A percentile compares a stretch with the other conserved stretches of the same genome.
phyloP scores from a whole-genome alignment of 2,329 filamentous ascomycete species.

The Purpureocillium takamizusanense region DNA sequence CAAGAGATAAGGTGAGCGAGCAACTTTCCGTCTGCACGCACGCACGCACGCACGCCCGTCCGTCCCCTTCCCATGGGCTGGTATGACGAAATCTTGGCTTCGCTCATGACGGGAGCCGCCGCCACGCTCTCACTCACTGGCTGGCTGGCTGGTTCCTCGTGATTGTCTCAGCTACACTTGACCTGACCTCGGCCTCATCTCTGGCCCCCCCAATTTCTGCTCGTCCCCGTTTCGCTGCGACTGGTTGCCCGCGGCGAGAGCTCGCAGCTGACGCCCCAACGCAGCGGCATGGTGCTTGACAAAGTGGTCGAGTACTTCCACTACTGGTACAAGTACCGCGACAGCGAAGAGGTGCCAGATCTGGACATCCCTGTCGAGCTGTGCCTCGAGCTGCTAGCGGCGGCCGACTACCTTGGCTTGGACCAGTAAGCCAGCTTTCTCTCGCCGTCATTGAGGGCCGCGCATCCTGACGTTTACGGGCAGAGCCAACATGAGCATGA shows the following conservation, averaged over 20 bases:
- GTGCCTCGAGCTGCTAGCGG: slow-evolving; percentile 68
- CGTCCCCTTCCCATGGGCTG: slow-evolving; percentile 3
- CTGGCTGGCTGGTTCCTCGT: slow-evolving; percentile 26
- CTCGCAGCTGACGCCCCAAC: slow-evolving; percentile 7
- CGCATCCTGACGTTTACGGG: slow-evolving; percentile 16
- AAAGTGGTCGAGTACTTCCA: slow-evolving; percentile 79
- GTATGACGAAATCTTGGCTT: slow-evolving; percentile 22
- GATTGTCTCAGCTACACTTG: slow-evolving; percentile 53
- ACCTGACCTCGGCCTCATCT: slow-evolving; percentile 36
- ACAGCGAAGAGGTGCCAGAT: slow-evolving; percentile 65
- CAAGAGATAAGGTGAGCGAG: slow-evolving; percentile 68
- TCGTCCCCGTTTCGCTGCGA: neutral
- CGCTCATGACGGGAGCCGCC: slow-evolving; percentile 34
- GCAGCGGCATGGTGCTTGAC: slow-evolving; percentile 64
- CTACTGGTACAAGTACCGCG: slow-evolving; percentile 67
- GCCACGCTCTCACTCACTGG: slow-evolving; percentile 14
- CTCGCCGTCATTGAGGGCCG: slow-evolving; percentile 17
- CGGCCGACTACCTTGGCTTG: slow-evolving; percentile 67
- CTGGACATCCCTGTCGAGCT: slow-evolving; percentile 75
- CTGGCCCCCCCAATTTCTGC: too few relatives aligned
- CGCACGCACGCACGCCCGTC: too few relatives aligned
- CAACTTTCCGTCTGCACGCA: too few relatives aligned
- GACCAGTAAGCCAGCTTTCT: slow-evolving; percentile 37
- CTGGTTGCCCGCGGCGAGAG: neutral
- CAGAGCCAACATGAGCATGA: slow-evolving; percentile 29